Conservation (phyloP, 768 basidiomycete genomes). For the Agaricus subrufescens region DNA sequence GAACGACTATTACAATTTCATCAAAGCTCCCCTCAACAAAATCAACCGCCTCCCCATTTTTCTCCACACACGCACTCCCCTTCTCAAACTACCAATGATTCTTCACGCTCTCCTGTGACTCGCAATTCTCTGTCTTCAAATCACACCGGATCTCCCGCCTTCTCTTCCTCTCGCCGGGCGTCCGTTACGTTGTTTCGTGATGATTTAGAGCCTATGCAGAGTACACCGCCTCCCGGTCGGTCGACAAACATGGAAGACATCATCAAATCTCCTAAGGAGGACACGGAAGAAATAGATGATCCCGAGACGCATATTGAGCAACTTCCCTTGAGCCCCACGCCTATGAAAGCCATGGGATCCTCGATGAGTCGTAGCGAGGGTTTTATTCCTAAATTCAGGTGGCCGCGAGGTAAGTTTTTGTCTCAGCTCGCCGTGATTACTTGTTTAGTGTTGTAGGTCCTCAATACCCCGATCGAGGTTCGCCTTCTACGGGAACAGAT, state of each 20-base stretch:
- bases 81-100: slow-evolving; percentile 6
- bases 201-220: slow-evolving; percentile 23
- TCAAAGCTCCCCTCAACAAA: slow-evolving; percentile 26
- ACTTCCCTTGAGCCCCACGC: slow-evolving; percentile 33
- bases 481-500: slow-evolving; percentile 19
- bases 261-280: slow-evolving; percentile 20
- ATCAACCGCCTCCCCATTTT: slow-evolving; percentile 24
- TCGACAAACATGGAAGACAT: slow-evolving; percentile 30
- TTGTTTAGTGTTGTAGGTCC: slow-evolving; percentile 11
- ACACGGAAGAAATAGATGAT: slow-evolving; percentile 19
- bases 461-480: slow-evolving; percentile 8
- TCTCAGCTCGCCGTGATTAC: neutral
- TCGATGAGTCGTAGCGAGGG: slow-evolving; percentile 17
- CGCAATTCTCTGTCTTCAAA: slow-evolving; percentile 19
- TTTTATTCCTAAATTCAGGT: slow-evolving; percentile 27
- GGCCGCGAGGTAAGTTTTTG: slow-evolving; percentile 19
- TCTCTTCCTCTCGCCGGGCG: slow-evolving; percentile 27
- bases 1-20: slow-evolving; percentile 47
- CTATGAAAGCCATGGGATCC: slow-evolving; percentile 23
- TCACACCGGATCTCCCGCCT: slow-evolving; percentile 25
- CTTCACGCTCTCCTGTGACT: slow-evolving; percentile 14
- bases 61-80: slow-evolving; percentile 24
- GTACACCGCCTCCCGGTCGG: slow-evolving; percentile 33
- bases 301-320: slow-evolving; percentile 22
- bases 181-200: slow-evolving; percentile 32